A percentile compares a stretch with the other conserved stretches of the same genome.
phyloP scores from a whole-genome alignment of 805 yeast genomes.

The Candida piceae region DNA sequence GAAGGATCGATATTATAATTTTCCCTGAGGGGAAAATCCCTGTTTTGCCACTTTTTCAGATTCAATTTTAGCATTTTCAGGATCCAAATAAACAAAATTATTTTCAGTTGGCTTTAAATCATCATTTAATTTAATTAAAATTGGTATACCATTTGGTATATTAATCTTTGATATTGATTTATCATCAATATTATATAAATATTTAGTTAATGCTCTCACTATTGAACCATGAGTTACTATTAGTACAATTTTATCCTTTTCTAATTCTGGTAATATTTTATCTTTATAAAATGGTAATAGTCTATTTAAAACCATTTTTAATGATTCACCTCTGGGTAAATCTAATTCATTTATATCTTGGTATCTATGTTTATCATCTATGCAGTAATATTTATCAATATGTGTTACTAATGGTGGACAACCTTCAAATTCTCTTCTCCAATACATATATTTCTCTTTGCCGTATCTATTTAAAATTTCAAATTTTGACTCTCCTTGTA shows the following conservation, averaged over 20 bases:
- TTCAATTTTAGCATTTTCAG: slow-evolving; percentile 71
- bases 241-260: slow-evolving; percentile 50
- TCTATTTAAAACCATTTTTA: slow-evolving; percentile 66
- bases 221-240: slow-evolving; percentile 81
- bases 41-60: slow-evolving; percentile 78
- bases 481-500: slow-evolving; percentile 75
- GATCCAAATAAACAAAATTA: slow-evolving; percentile 68
- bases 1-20: no score
- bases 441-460: slow-evolving; percentile 64
- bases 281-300: slow-evolving; percentile 55
- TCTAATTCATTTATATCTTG: slow-evolving; percentile 40
- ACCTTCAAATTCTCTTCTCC: slow-evolving; percentile 76
- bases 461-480: slow-evolving; percentile 63
- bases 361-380: slow-evolving; percentile 33
- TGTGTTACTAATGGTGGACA: slow-evolving; percentile 51
- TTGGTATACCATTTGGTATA: slow-evolving; percentile 81
- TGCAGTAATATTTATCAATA: slow-evolving; percentile 34
- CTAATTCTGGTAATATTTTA: slow-evolving; percentile 44
- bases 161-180: slow-evolving; percentile 67
- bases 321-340: slow-evolving; percentile 69
- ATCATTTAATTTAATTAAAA: slow-evolving; percentile 59
- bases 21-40: no score
- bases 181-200: slow-evolving; percentile 60
- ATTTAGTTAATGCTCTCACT: slow-evolving; percentile 68
- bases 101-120: slow-evolving; percentile 17